A percentile compares a stretch with the other conserved stretches of the same genome.
phyloP scores from a whole-genome alignment of 2,329 filamentous ascomycete species.

The Tolypocladium pustulatum region DNA sequence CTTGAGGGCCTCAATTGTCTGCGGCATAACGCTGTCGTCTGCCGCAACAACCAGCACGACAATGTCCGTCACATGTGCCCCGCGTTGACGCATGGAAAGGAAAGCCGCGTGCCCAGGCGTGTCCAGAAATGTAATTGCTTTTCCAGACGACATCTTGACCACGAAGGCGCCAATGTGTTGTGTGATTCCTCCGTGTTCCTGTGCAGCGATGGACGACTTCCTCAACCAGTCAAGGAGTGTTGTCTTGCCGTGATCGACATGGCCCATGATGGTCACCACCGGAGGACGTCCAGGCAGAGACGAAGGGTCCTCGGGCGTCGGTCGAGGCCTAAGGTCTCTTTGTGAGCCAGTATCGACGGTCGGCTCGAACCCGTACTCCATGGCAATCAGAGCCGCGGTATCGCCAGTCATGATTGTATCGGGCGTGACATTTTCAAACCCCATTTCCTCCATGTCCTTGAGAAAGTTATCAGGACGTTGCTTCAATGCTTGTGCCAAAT shows the following conservation, averaged over 20 bases:
- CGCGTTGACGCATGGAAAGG: conserved; percentile 87
- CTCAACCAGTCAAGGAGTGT: conserved; percentile 89
- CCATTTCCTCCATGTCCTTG: conserved; percentile 66
- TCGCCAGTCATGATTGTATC: conserved; percentile 87
- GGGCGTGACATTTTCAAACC: conserved; percentile 74
- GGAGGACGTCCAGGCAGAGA: conserved; percentile 67
- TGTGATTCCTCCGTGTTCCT: conserved; percentile 93
- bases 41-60: conserved; percentile 92
- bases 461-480: conserved; percentile 64
- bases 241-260: conserved; percentile 97
- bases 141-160: conserved; percentile 75
- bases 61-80: conserved; percentile 93
- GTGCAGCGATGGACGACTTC: conserved; percentile 81
- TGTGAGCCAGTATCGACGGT: conserved; percentile 56
- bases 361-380: conserved; percentile 88
- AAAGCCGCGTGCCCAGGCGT: conserved; percentile 96
- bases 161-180: conserved; percentile 98
- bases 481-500: conserved; percentile 65
- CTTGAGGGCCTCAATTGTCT: conserved; percentile 92
- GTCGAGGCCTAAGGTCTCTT: conserved; percentile 62
- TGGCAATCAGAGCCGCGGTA: conserved; percentile 78
- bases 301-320: conserved; percentile 57
- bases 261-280: conserved; percentile 98
- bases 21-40: conserved; percentile 94
- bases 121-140: conserved; percentile 90